Percentiles rank a stretch among this genome's conserved stretches.
Conservation (phyloP, 129 eudicot genomes). For the Pulicaria dysenterica region DNA sequence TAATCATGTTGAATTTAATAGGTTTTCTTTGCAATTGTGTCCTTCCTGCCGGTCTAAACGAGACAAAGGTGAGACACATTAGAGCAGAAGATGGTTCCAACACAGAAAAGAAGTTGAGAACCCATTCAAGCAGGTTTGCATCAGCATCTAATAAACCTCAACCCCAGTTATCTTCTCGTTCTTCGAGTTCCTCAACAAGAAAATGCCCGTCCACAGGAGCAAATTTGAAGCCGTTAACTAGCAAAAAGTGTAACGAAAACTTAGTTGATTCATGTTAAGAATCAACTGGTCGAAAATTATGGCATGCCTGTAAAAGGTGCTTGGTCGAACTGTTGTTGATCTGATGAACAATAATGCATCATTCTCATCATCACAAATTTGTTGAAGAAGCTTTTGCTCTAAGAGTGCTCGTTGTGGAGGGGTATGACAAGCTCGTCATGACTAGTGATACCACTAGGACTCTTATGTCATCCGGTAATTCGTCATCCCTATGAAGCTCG, state of each 20-base stretch:
- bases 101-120: constrained; percentile 65
- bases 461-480: too few species aligned
- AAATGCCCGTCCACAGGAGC: constrained; percentile 11
- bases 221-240: constrained; percentile 10
- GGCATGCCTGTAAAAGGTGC: neutral
- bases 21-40: constrained; percentile 90
- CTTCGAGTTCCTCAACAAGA: constrained; percentile 46
- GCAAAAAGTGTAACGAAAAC: constrained; percentile 26
- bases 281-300: constrained; percentile 2
- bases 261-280: constrained; percentile 17
- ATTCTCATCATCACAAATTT: constrained; percentile 16
- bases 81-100: constrained; percentile 50
- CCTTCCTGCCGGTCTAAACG: constrained; percentile 78
- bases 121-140: constrained; percentile 65
- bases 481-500: too few species aligned
- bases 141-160: constrained; percentile 46
- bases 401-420: neutral
- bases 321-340: constrained; percentile 24
- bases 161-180: constrained; percentile 33
- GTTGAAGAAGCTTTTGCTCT: constrained; percentile 24
- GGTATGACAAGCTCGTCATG: too few species aligned
- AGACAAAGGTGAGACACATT: constrained; percentile 64
- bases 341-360: constrained; percentile 29
- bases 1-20: constrained; percentile 32
- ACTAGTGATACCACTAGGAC: too few species aligned